Percentiles rank a stretch among this genome's conserved stretches.
These are phyloP conservation scores for Suillus fuscotomentosus DNA, from an alignment of 768 basidiomycete species.

Conservation along the genomic window DNA sequence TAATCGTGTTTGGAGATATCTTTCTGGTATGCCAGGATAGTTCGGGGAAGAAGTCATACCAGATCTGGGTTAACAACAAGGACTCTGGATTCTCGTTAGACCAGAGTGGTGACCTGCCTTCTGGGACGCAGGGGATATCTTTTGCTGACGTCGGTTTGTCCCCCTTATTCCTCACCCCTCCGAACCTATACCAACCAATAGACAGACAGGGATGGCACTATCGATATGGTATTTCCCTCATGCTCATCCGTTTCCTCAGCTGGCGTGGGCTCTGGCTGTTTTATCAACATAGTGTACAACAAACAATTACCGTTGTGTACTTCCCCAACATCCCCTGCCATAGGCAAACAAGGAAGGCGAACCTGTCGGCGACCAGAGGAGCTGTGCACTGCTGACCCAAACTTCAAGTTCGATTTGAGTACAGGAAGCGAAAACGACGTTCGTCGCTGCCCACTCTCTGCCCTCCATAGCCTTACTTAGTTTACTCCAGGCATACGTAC, in stretches of 20 bases:
- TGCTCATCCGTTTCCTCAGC: slow-evolving; percentile 70
- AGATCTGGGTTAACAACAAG: slow-evolving; percentile 93
- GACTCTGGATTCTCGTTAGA: slow-evolving; percentile 69
- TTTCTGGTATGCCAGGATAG: slow-evolving; percentile 84
- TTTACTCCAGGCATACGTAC: slow-evolving; percentile 55
- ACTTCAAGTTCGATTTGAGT: slow-evolving; percentile 75
- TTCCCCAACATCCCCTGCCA: slow-evolving; percentile 46
- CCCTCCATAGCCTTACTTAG: slow-evolving; percentile 1
- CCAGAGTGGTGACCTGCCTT: slow-evolving; percentile 66
- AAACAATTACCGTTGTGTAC: slow-evolving; percentile 83
- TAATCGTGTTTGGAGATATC: slow-evolving; percentile 52
- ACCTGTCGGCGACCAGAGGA: slow-evolving; percentile 74
- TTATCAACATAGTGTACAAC: slow-evolving; percentile 92
- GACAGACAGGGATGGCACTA: slow-evolving; percentile 90
- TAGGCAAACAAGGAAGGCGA: slow-evolving; percentile 46
- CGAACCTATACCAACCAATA: neutral
- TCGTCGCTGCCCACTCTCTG: slow-evolving; percentile 15
- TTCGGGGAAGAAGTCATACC: slow-evolving; percentile 60
- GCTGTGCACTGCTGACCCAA: slow-evolving; percentile 79
- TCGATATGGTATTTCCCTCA: slow-evolving; percentile 91
- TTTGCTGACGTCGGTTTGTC: slow-evolving; percentile 88
- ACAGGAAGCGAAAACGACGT: slow-evolving; percentile 51
- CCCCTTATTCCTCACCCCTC: neutral
- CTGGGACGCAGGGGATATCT: slow-evolving; percentile 72
- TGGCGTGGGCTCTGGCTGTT: slow-evolving; percentile 75